Evolutionary conservation across 139 green algal genomes (phyloP).

Genomic region (Gonium pectorale): DNA sequence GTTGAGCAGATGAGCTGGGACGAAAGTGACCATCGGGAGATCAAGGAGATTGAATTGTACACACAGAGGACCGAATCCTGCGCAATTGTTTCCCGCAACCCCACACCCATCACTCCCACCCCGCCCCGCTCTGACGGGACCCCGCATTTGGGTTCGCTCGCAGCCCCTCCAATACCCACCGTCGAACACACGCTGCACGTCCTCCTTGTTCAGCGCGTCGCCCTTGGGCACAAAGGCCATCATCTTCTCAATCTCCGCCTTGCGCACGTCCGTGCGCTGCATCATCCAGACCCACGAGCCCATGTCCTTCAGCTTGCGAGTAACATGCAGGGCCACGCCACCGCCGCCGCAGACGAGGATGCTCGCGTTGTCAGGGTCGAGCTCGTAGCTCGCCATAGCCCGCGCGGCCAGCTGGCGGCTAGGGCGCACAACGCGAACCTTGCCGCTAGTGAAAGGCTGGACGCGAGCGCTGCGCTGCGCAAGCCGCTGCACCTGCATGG

Average conservation of each 20-base stretch:
- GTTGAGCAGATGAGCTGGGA: too few relatives aligned
- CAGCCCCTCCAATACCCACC: too few relatives aligned
- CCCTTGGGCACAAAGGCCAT: constrained; percentile 91
- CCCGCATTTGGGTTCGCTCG: too few relatives aligned
- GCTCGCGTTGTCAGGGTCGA: constrained; percentile 92
- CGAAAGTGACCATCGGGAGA: too few relatives aligned
- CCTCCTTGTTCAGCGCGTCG: constrained; percentile 82
- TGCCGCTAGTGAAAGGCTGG: constrained; percentile 8
- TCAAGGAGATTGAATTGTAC: too few relatives aligned
- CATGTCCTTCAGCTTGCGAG: constrained; percentile 90
- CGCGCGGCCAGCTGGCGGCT: constrained; percentile 3
- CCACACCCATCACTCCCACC: too few relatives aligned
- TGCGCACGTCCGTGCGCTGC: constrained; percentile 81
- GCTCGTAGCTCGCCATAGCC: constrained; percentile 43
- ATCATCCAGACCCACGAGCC: constrained; percentile 97
- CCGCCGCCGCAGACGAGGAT: constrained; percentile 94
- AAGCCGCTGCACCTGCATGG: constrained; percentile 14
- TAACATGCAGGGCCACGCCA: constrained; percentile 89
- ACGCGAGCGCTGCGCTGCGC: constrained; percentile 13
- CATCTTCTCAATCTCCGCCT: constrained; percentile 92
- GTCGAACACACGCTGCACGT: constrained; percentile 82
- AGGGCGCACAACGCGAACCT: neutral
- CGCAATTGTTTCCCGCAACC: too few relatives aligned
- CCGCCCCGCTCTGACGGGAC: too few relatives aligned
- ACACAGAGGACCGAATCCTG: too few relatives aligned